A percentile compares a stretch with the other conserved stretches of the same genome.
Evolutionary conservation across 75 land plant genomes (phyloP).

Genomic region (Selaginella tamariscina): DNA sequence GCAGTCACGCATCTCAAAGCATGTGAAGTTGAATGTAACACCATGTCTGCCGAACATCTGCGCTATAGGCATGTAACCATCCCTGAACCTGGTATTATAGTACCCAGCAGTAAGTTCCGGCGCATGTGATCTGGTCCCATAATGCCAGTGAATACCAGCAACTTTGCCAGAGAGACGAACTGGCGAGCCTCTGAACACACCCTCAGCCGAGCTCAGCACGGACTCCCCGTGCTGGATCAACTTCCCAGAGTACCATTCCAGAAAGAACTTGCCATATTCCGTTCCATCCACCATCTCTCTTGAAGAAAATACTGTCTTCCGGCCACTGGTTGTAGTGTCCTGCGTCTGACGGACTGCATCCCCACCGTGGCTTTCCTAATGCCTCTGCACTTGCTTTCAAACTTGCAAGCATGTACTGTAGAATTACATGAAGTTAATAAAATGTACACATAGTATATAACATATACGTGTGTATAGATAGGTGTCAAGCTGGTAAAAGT

Average conservation of each 20-base stretch:
- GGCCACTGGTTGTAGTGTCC: conserved; percentile 81
- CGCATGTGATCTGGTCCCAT: conserved; percentile 32
- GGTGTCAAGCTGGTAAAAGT: background rate
- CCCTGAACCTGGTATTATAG: conserved; percentile 33
- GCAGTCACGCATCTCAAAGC: conserved; percentile 56
- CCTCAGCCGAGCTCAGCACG: conserved; percentile 35
- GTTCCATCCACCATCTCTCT: conserved; percentile 49
- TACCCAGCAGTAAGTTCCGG: conserved; percentile 48
- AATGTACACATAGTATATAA: background rate
- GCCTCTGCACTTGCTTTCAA: conserved; percentile 58
- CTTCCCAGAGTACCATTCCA: conserved; percentile 58
- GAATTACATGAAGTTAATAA: background rate
- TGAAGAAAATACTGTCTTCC: conserved; percentile 58
- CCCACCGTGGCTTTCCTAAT: conserved; percentile 53
- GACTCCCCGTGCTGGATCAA: conserved; percentile 58
- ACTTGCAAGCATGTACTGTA: conserved; percentile 69
- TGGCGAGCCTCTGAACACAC: conserved; percentile 24
- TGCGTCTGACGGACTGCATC: conserved; percentile 58
- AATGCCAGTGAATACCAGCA: conserved; percentile 41
- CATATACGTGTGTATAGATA: too few relatives aligned
- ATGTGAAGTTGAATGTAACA: conserved; percentile 33
- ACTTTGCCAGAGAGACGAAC: conserved; percentile 29
- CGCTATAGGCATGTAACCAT: conserved; percentile 36
- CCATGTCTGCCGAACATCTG: conserved; percentile 38
- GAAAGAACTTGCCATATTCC: conserved; percentile 64